These are phyloP conservation scores for Penicillium chermesinum DNA, from an alignment of 495 filamentous ascomycete genomes.

Conservation along the genomic window DNA sequence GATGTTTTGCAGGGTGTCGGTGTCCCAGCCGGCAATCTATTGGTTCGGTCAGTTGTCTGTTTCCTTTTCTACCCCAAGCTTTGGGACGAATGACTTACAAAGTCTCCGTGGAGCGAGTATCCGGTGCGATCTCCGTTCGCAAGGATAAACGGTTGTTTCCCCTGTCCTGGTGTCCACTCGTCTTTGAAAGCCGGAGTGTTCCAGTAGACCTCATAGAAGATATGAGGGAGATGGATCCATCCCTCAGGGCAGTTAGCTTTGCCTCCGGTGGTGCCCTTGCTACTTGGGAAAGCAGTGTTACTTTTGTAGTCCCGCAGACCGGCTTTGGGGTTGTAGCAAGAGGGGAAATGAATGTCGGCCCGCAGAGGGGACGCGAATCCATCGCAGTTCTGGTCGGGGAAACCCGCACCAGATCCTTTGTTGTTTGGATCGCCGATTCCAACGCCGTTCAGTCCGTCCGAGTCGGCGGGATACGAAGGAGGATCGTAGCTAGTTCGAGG, in stretches of 20 bases:
- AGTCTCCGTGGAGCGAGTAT: slow-evolving; percentile 24
- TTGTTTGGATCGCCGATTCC: slow-evolving; percentile 14
- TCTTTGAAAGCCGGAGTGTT: slow-evolving; percentile 51
- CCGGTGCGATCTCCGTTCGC: slow-evolving; percentile 25
- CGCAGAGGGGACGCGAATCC: slow-evolving; percentile 40
- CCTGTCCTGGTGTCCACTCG: slow-evolving; percentile 27
- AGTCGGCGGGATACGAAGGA: slow-evolving; percentile 8
- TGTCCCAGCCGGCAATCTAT: slow-evolving; percentile 1
- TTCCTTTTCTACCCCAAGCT: too few species aligned
- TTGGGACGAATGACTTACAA: slow-evolving; percentile 14
- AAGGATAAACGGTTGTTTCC: slow-evolving; percentile 47
- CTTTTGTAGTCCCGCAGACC: slow-evolving; percentile 11
- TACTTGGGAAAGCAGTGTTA: slow-evolving; percentile 11
- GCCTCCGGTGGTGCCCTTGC: slow-evolving; percentile 6
- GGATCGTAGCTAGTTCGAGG: slow-evolving; percentile 10
- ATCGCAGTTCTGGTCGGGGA: slow-evolving; percentile 57
- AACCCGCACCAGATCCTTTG: slow-evolving; percentile 24
- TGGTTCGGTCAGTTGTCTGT: not conserved
- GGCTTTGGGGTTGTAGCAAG: slow-evolving; percentile 31
- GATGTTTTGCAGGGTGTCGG: slow-evolving; percentile 35
- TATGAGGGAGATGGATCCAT: slow-evolving; percentile 47
- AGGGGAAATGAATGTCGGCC: slow-evolving; percentile 52
- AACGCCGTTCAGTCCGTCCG: slow-evolving; percentile 11
- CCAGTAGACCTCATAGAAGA: slow-evolving; percentile 70
- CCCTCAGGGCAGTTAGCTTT: slow-evolving; percentile 13